Conservation (phyloP, 305 asterid genomes). For the Ruellia speciosa region DNA sequence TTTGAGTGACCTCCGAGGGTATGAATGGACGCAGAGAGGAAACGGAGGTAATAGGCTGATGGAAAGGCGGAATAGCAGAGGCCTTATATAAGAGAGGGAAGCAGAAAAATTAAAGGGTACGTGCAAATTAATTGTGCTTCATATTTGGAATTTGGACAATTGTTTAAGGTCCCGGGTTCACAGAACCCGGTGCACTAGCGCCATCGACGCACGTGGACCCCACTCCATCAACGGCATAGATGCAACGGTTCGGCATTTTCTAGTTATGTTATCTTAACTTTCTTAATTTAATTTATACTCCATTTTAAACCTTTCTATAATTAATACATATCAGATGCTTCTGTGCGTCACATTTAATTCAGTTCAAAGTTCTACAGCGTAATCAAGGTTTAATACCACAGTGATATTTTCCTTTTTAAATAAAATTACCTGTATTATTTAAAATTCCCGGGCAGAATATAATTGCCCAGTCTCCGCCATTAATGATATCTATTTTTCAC, state of each 20-base stretch:
- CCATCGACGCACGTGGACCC: background rate
- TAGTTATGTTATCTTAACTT: no score
- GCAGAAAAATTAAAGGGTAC: background rate
- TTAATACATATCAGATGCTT: no score
- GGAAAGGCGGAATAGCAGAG: slow-evolving; percentile 24
- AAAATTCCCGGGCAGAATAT: no score
- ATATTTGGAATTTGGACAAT: background rate
- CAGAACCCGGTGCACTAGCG: background rate
- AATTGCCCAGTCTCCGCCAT: no score
- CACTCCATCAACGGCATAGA: background rate
- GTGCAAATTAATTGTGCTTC: background rate
- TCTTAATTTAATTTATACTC: no score
- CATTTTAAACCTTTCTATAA: no score
- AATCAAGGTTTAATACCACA: no score
- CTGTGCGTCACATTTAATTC: no score
- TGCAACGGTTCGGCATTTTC: background rate
- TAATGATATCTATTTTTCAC: no score
- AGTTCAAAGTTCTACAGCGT: no score
- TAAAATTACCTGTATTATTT: no score
- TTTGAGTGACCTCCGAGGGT: slow-evolving; percentile 3
- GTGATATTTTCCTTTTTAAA: no score
- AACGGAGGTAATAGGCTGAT: slow-evolving; percentile 16
- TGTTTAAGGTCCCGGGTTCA: background rate
- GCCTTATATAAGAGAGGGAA: slow-evolving; percentile 24
- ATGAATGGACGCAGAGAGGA: slow-evolving; percentile 11